These are phyloP conservation scores for Ochromonas danica DNA, from an alignment of 108 stramenopile species.

Conservation along the genomic window DNA sequence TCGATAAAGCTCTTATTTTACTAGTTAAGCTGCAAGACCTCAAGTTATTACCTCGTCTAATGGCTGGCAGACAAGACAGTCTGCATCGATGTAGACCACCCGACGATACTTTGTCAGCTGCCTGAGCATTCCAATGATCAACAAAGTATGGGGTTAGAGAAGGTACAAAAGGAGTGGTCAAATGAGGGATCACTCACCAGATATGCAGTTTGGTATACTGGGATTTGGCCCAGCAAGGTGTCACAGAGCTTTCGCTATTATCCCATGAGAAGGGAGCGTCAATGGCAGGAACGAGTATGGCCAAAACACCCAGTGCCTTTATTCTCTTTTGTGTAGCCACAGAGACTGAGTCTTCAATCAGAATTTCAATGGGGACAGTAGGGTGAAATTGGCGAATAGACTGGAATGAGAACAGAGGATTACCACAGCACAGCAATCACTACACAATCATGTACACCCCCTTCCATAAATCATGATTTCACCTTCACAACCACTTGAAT, in stretches of 20 bases:
- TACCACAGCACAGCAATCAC: conserved; percentile 14
- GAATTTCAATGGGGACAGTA: conserved; percentile 15
- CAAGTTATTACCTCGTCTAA: conserved; percentile 50
- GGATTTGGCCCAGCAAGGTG: conserved; percentile 27
- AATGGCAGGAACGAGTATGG: conserved; percentile 14
- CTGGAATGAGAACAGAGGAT: conserved; percentile 15
- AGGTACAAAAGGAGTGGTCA: conserved; percentile 15
- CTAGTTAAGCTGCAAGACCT: not conserved
- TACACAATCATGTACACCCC: conserved; percentile 15
- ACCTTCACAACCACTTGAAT: conserved; percentile 15
- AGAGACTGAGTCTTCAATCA: conserved; percentile 15
- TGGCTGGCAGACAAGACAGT: conserved; percentile 67
- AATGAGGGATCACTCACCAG: conserved; percentile 52
- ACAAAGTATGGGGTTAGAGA: conserved; percentile 15
- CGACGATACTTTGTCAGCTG: conserved; percentile 61
- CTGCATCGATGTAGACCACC: conserved; percentile 75
- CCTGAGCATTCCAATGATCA: conserved; percentile 15
- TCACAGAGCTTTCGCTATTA: conserved; percentile 15
- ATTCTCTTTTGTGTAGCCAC: conserved; percentile 15
- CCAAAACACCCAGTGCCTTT: conserved; percentile 14
- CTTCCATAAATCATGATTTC: conserved; percentile 17
- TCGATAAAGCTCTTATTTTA: not conserved
- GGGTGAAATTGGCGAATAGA: conserved; percentile 15
- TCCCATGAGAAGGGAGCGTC: conserved; percentile 13
- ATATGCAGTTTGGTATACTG: conserved; percentile 55